phyloP scores from a whole-genome alignment of 2,329 filamentous ascomycete genomes.

The Lasiodiplodia theobromae region DNA sequence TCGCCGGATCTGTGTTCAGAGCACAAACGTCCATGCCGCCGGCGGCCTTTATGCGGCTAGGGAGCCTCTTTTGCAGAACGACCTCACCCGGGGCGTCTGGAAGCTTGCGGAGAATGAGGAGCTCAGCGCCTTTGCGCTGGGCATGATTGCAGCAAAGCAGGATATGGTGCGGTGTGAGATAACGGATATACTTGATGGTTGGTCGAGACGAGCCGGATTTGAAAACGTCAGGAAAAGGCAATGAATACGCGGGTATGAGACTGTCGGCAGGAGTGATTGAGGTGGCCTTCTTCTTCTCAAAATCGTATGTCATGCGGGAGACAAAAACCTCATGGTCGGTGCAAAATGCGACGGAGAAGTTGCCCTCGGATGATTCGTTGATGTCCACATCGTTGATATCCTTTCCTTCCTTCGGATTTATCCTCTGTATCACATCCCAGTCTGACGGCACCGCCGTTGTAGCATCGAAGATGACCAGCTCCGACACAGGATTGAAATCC shows the following conservation, averaged over 20 bases:
- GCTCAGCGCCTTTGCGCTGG: slow-evolving; percentile 61
- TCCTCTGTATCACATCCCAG: slow-evolving; percentile 61
- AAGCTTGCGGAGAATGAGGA: slow-evolving; percentile 66
- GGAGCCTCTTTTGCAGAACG: slow-evolving; percentile 64
- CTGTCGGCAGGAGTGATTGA: slow-evolving; percentile 41
- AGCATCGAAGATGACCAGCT: slow-evolving; percentile 82
- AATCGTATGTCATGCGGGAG: slow-evolving; percentile 64
- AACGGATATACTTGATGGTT: slow-evolving; percentile 64
- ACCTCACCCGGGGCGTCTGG: slow-evolving; percentile 63
- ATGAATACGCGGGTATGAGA: slow-evolving; percentile 39
- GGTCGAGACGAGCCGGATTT: slow-evolving; percentile 50
- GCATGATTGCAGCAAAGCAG: slow-evolving; percentile 64
- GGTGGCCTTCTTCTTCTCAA: slow-evolving; percentile 46
- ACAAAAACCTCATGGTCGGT: slow-evolving; percentile 77
- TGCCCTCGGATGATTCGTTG: slow-evolving; percentile 65
- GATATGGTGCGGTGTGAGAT: slow-evolving; percentile 61
- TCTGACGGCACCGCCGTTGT: slow-evolving; percentile 56
- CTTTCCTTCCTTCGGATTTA: slow-evolving; percentile 57
- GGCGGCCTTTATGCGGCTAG: slow-evolving; percentile 73
- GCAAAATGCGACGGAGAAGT: slow-evolving; percentile 80
- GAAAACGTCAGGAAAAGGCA: slow-evolving; percentile 43
- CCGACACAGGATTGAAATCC: slow-evolving; percentile 72
- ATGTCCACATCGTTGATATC: slow-evolving; percentile 76
- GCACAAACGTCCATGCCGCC: slow-evolving; percentile 79
- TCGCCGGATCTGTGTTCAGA: slow-evolving; percentile 61